Conservation (phyloP, 495 filamentous ascomycete species). For the Podospora australis region DNA sequence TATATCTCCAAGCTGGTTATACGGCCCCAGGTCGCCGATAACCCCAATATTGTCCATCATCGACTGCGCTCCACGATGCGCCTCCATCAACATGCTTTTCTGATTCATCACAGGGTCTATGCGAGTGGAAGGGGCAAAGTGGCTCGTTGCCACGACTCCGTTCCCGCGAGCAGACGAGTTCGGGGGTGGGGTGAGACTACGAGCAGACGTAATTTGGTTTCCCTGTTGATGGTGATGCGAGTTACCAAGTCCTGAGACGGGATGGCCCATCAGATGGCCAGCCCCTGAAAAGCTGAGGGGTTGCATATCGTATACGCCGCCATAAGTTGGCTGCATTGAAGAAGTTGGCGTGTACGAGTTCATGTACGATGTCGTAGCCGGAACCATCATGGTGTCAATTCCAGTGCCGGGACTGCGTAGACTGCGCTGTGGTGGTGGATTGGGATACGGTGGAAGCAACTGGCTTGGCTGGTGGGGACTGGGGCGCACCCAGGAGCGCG, state of each 20-base stretch:
- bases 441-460: constrained; percentile 21
- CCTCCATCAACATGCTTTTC: constrained; percentile 24
- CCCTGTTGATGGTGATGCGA: constrained; percentile 19
- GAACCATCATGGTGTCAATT: too few relatives aligned
- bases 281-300: too few relatives aligned
- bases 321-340: too few relatives aligned
- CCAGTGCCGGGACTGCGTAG: constrained; percentile 19
- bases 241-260: constrained; percentile 4
- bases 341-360: too few relatives aligned
- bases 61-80: constrained; percentile 10
- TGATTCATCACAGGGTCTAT: constrained; percentile 22
- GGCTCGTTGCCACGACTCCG: constrained; percentile 34
- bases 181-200: constrained; percentile 37
- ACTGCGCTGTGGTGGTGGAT: constrained; percentile 16
- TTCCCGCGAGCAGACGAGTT: constrained; percentile 33
- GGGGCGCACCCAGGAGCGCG: constrained; percentile 6
- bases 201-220: constrained; percentile 30
- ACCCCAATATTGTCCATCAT: constrained; percentile 13
- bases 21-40: constrained; percentile 10
- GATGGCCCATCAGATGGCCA: neutral
- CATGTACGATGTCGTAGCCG: too few relatives aligned
- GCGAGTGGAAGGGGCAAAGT: constrained; percentile 15
- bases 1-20: neutral
- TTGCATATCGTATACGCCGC: too few relatives aligned
- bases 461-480: too few relatives aligned